Base-by-base conservation (phyloP, 306 rosid genomes). In the Alnus glutinosa region DNA sequence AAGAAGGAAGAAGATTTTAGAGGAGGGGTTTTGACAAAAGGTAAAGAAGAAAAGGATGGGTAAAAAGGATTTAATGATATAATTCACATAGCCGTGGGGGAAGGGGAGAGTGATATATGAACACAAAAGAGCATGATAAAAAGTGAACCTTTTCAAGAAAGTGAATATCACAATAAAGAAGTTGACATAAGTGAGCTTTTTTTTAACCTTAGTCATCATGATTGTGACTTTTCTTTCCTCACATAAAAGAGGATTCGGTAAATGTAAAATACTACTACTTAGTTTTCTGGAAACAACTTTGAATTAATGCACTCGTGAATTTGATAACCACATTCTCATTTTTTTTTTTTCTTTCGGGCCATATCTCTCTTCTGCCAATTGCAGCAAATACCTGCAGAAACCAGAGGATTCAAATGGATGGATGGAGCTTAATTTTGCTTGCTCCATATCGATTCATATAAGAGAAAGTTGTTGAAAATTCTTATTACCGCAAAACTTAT, bases 401-500 rank as follows among this genome's bases (percentile, higher is more conserved):
- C 28, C 28, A 23, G 28, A 23, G 28, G 28, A 23, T 23, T 23
- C 28, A 23, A 23, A 23, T 23, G 28, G 28, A 23, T 23, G 28
- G 28, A 23, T 23, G 28, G 28, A 23, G 28, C 28, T 23, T 23
- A 23, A 23, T 23, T 23, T 23, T 23, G 28, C 28, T 23, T 23
- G 28, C 28, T 23, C 28, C 28, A 23, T 23, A 23, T 23, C 28
- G 28, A 23, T 23, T 23, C 28, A 23, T 23, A 23, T 34, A 34
- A 34, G 37, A 42, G 8, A 42, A 6, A 49, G 14, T 49, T 49
- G 14, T 49, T 49, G 1, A 49, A 49, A 59, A 9, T 9, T 34
- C 80, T 85, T 88, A 85, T 85, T 76, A 77, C 70, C 80, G 66
- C 66, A 79, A 84, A 78, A n/a, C 83, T 79, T 39, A 83, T 80